Percentiles rank a stretch among this genome's conserved stretches.
These are phyloP conservation scores for Agastache rugosa DNA, from an alignment of 257 asterid genomes.

Conservation along the genomic window DNA sequence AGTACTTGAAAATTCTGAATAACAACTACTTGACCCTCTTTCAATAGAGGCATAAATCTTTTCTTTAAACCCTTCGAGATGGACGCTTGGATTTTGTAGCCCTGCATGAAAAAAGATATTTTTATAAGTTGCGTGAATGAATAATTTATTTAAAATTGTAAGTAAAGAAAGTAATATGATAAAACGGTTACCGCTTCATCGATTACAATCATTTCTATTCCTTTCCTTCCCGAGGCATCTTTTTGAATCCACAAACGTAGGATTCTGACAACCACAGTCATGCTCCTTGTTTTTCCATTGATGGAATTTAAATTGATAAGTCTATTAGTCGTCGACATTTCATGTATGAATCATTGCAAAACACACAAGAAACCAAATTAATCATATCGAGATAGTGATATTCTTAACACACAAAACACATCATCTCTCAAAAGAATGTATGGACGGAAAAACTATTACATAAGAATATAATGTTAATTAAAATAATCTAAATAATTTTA, in stretches of 20 bases:
- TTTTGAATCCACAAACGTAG: not conserved
- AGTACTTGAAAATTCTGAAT: not conserved
- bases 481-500: too few relatives aligned
- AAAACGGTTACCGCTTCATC: not conserved
- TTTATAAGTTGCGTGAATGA: too few relatives aligned
- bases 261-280: not conserved
- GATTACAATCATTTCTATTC: not conserved
- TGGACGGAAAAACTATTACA: too few relatives aligned
- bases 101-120: not conserved
- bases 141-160: too few relatives aligned
- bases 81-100: not conserved
- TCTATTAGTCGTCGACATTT: not conserved
- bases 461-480: too few relatives aligned
- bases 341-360: too few relatives aligned
- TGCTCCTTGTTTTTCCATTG: not conserved
- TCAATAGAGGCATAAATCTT: not conserved
- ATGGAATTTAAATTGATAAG: not conserved
- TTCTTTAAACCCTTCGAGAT: not conserved
- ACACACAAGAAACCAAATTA: too few relatives aligned
- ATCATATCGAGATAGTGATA: too few relatives aligned
- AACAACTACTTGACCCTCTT: too few relatives aligned
- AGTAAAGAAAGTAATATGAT: too few relatives aligned
- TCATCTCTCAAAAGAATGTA: too few relatives aligned
- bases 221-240: not conserved
- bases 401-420: too few relatives aligned